A percentile compares a stretch with the other conserved stretches of the same genome.
phyloP scores from a whole-genome alignment of 257 asterid species.

The Solanum dulcamara region DNA sequence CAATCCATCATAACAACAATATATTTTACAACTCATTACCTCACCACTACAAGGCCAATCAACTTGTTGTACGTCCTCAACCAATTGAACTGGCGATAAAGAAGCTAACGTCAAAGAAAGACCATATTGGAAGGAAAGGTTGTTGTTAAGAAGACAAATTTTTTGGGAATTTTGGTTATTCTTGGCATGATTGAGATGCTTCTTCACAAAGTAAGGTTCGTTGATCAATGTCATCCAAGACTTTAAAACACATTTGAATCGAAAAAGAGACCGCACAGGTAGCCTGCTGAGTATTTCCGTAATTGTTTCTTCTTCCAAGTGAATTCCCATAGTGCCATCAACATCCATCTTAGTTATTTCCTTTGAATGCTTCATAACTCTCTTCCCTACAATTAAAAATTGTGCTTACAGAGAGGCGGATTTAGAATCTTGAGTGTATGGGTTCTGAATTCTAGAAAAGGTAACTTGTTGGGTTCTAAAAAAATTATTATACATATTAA shows the following conservation, averaged over 20 bases:
- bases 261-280: slow-evolving; percentile 8
- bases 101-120: not conserved
- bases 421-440: not conserved
- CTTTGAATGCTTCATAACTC: not conserved
- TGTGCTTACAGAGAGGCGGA: not conserved
- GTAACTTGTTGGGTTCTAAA: not conserved
- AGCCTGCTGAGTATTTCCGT: slow-evolving; percentile 2
- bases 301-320: not conserved
- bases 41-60: not conserved
- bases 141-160: not conserved
- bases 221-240: not conserved
- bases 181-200: not conserved
- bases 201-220: not conserved
- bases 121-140: not conserved
- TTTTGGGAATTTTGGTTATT: not conserved
- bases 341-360: too few species aligned
- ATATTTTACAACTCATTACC: not conserved
- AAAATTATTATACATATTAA: too few species aligned
- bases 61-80: not conserved
- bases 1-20: not conserved
- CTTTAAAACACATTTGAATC: slow-evolving; percentile 8
- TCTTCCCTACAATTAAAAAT: not conserved
- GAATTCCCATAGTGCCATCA: too few species aligned
- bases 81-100: not conserved
- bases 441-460: not conserved